These are phyloP conservation scores for Zoysia pacifica DNA, from an alignment of 176 grass and related monocot species.

Conservation along the genomic window DNA sequence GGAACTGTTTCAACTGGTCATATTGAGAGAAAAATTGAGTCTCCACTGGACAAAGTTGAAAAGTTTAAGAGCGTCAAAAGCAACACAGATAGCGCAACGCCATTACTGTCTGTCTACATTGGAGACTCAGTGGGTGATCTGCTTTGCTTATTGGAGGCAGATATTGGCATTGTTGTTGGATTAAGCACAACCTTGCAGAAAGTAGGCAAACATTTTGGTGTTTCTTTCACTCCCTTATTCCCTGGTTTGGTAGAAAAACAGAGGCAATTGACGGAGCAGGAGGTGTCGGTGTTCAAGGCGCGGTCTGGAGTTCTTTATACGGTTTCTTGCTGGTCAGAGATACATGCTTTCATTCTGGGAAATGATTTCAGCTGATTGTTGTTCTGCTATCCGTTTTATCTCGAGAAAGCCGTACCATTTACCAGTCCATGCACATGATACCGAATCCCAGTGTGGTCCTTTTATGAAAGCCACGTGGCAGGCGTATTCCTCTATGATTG, in stretches of 20 bases:
- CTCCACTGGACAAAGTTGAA: constrained; percentile 75
- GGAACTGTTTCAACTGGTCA: constrained; percentile 83
- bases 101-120: constrained; percentile 70
- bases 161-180: constrained; percentile 94
- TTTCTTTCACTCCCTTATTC: constrained; percentile 73
- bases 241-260: constrained; percentile 77
- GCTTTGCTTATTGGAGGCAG: constrained; percentile 89
- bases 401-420: constrained; percentile 45
- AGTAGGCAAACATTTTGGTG: constrained; percentile 82
- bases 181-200: constrained; percentile 78
- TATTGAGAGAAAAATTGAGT: constrained; percentile 79
- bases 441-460: constrained; percentile 64
- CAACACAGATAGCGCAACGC: constrained; percentile 6
- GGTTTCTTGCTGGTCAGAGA: constrained; percentile 89
- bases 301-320: constrained; percentile 87
- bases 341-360: constrained; percentile 88
- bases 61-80: constrained; percentile 69
- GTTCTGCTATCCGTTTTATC: constrained; percentile 14
- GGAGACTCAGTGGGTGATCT: constrained; percentile 93
- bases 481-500: constrained; percentile 27
- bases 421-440: constrained; percentile 48
- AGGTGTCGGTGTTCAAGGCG: constrained; percentile 48
- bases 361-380: constrained; percentile 58
- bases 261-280: constrained; percentile 51
- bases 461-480: constrained; percentile 80